phyloP scores from a whole-genome alignment of 2,329 filamentous ascomycete species.

The Aspergillus costaricaensis region DNA sequence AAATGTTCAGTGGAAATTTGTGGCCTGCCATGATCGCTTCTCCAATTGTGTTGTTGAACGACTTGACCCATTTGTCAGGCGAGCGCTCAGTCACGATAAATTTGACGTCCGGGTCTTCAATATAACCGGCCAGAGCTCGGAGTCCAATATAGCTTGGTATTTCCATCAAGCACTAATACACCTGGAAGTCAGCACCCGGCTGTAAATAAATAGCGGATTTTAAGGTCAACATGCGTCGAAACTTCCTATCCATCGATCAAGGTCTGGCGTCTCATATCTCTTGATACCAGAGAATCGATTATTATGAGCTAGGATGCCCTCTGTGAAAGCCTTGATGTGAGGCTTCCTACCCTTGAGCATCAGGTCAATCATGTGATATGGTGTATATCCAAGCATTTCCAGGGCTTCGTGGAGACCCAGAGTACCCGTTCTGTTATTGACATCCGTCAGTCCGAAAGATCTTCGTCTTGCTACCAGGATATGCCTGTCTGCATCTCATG shows the following conservation, averaged over 20 bases:
- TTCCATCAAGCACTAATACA: constrained; percentile 22
- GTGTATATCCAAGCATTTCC: constrained; percentile 25
- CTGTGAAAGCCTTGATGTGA: constrained; percentile 21
- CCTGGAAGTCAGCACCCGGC: neutral
- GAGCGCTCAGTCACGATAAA: constrained; percentile 28
- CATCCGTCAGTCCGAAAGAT: too few relatives aligned
- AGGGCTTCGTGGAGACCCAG: constrained; percentile 26
- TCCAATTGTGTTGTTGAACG: constrained; percentile 24
- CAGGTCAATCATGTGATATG: constrained; percentile 27
- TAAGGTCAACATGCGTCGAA: constrained; percentile 25
- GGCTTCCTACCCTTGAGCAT: constrained; percentile 7
- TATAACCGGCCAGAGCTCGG: constrained; percentile 21
- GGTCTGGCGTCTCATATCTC: constrained; percentile 17
- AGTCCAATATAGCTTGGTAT: constrained; percentile 24
- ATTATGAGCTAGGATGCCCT: constrained; percentile 22
- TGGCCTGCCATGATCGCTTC: constrained; percentile 2
- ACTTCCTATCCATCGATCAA: constrained; percentile 23
- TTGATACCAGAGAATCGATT: constrained; percentile 23
- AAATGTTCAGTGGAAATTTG: constrained; percentile 22
- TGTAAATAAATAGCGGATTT: neutral
- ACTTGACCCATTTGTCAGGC: constrained; percentile 26
- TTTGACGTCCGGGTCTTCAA: constrained; percentile 26
- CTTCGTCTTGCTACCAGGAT: too few relatives aligned
- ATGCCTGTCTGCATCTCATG: too few relatives aligned
- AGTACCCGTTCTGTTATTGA: constrained; percentile 23